phyloP scores from a whole-genome alignment of 768 basidiomycete genomes.

The Boletus rex-veris region DNA sequence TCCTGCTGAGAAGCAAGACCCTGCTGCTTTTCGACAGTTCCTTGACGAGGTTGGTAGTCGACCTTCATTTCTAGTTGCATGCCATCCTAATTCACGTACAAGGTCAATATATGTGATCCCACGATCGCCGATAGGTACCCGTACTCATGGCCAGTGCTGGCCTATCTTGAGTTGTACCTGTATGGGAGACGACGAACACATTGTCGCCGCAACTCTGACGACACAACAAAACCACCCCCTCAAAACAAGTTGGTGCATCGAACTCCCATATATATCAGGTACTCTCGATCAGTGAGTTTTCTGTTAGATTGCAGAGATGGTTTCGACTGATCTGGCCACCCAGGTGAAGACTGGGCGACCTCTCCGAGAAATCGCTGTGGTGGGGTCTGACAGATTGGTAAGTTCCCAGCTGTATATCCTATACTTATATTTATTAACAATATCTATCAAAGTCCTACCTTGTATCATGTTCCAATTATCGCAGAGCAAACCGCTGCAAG shows the following conservation, averaged over 20 bases:
- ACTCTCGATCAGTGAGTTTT: slow-evolving; percentile 2
- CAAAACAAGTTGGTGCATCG: too few species aligned
- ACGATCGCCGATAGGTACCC: slow-evolving; percentile 13
- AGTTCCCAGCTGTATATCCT: neutral
- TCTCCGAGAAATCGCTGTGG: neutral
- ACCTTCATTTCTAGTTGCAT: neutral
- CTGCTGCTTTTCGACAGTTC: slow-evolving; percentile 4
- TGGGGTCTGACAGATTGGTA: neutral
- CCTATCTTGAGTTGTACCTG: slow-evolving; percentile 15
- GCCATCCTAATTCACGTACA: neutral
- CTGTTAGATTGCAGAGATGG: neutral
- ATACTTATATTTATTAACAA: neutral
- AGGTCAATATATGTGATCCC: slow-evolving; percentile 13
- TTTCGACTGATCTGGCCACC: neutral
- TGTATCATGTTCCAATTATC: too few species aligned
- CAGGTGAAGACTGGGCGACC: slow-evolving; percentile 10
- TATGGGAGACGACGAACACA: neutral
- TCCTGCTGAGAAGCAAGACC: slow-evolving; percentile 12
- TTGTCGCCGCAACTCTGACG: too few species aligned
- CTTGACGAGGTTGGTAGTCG: slow-evolving; percentile 11
- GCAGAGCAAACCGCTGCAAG: neutral
- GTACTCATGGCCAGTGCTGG: slow-evolving; percentile 12
- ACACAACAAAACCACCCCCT: too few species aligned
- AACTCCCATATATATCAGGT: slow-evolving; percentile 13
- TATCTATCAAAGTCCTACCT: neutral